These are phyloP conservation scores for Penicillium corylophilum DNA, from an alignment of 2,329 filamentous ascomycete genomes.

Conservation along the genomic window DNA sequence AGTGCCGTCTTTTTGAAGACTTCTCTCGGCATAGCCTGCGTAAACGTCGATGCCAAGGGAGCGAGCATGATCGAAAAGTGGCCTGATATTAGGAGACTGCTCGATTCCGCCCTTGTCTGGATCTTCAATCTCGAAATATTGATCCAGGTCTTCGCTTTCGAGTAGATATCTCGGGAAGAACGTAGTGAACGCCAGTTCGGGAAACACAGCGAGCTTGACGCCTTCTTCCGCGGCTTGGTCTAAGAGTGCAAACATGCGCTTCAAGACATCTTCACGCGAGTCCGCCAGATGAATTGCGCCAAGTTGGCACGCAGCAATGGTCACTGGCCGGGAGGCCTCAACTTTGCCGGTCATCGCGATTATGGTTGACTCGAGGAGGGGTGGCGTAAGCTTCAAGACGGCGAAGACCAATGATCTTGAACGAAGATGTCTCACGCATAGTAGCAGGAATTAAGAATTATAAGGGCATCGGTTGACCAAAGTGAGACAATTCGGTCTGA, in stretches of 20 bases:
- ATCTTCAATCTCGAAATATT: conserved; percentile 53
- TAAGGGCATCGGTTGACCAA: neutral
- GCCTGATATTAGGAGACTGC: conserved; percentile 46
- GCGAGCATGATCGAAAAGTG: conserved; percentile 52
- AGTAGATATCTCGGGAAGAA: conserved; percentile 56
- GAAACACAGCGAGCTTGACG: conserved; percentile 54
- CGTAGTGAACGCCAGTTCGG: conserved; percentile 56
- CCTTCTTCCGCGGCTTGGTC: conserved; percentile 45
- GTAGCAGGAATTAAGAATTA: neutral
- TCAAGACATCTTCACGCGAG: conserved; percentile 45
- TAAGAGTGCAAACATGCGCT: conserved; percentile 52
- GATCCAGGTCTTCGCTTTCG: conserved; percentile 46
- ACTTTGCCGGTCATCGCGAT: neutral
- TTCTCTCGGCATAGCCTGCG: conserved; percentile 54
- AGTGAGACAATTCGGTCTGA: neutral
- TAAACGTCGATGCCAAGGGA: conserved; percentile 52
- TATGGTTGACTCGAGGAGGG: neutral
- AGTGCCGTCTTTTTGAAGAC: conserved; percentile 41
- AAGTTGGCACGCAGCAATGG: conserved; percentile 56
- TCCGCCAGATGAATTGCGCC: conserved; percentile 48
- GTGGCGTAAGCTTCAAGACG: neutral
- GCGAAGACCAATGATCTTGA: too few species aligned
- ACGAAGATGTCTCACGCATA: neutral
- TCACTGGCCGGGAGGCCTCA: neutral
- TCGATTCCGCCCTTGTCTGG: conserved; percentile 18